phyloP scores from a whole-genome alignment of 2,329 filamentous ascomycete species.

The Ophiostoma fasciatum region DNA sequence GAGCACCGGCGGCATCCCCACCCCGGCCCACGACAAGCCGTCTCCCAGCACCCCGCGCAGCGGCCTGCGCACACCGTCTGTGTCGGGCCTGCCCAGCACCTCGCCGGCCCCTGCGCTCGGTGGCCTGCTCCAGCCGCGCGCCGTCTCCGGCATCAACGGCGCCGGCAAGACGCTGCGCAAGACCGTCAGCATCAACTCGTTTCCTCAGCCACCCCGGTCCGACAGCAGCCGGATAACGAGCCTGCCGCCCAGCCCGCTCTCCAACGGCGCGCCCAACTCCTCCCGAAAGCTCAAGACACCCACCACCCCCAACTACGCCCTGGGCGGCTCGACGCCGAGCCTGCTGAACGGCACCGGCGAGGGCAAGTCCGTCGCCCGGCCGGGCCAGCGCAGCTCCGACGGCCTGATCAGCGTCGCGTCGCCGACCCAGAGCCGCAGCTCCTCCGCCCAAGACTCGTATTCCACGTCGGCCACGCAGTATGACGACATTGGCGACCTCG shows the following conservation, averaged over 20 bases:
- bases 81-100: conserved; percentile 12
- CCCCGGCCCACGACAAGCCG: conserved; percentile 34
- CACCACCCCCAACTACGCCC: conserved; percentile 37
- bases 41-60: conserved; percentile 35
- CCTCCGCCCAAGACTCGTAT: conserved; percentile 84
- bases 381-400: conserved; percentile 53
- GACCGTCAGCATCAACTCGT: conserved; percentile 84
- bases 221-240: conserved; percentile 42
- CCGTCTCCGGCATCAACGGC: conserved; percentile 38
- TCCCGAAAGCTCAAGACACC: conserved; percentile 41
- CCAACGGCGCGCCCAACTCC: conserved; percentile 32
- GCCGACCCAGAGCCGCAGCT: conserved; percentile 76
- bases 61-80: conserved; percentile 10
- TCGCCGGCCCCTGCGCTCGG: conserved; percentile 33
- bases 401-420: conserved; percentile 65
- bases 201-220: conserved; percentile 74
- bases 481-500: conserved; percentile 56
- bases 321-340: conserved; percentile 46
- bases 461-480: conserved; percentile 81
- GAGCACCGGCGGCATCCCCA: conserved; percentile 35
- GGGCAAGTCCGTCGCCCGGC: conserved; percentile 53
- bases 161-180: conserved; percentile 63
- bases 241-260: conserved; percentile 46
- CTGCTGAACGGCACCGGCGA: conserved; percentile 67
- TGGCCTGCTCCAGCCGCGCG: conserved; percentile 40